These are phyloP conservation scores for Paraphoma sp. DNA, from an alignment of 2,329 filamentous ascomycete genomes.

Conservation along the genomic window DNA sequence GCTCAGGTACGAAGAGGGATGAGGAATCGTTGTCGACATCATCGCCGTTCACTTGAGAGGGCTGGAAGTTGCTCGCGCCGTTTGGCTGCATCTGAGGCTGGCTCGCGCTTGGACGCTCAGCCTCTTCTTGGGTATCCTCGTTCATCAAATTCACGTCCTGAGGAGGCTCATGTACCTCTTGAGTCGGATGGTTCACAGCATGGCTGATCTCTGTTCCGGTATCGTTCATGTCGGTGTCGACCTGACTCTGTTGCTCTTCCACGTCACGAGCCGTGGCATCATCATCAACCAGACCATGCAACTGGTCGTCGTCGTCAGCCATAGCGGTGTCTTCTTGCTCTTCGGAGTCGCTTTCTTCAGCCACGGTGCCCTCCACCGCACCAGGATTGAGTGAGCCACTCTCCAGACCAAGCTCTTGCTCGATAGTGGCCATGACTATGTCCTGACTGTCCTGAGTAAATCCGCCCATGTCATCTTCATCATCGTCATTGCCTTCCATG, in stretches of 20 bases:
- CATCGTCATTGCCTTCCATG: neutral
- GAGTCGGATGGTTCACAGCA: too few species aligned
- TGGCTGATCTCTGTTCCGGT: neutral
- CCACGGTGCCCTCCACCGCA: neutral
- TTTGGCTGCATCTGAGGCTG: neutral
- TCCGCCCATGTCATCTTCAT: neutral
- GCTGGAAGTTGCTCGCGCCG: neutral
- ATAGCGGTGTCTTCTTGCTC: neutral
- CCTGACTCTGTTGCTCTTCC: neutral
- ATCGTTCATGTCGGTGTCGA: too few species aligned
- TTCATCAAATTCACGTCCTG: too few species aligned
- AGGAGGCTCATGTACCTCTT: too few species aligned
- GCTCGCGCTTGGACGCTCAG: too few species aligned
- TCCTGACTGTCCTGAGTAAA: neutral
- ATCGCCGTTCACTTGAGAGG: neutral
- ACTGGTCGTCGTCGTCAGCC: neutral
- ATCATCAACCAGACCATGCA: neutral
- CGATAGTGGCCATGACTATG: slow-evolving; percentile 1
- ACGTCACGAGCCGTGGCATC: neutral
- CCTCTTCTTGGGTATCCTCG: too few species aligned
- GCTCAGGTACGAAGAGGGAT: slow-evolving; percentile 23
- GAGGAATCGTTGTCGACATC: slow-evolving; percentile 5
- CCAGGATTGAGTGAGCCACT: neutral
- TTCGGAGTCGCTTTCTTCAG: neutral
- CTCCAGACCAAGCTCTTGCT: neutral